Conservation (phyloP, 805 yeast genomes). For the Saccharomycopsis olivae region DNA sequence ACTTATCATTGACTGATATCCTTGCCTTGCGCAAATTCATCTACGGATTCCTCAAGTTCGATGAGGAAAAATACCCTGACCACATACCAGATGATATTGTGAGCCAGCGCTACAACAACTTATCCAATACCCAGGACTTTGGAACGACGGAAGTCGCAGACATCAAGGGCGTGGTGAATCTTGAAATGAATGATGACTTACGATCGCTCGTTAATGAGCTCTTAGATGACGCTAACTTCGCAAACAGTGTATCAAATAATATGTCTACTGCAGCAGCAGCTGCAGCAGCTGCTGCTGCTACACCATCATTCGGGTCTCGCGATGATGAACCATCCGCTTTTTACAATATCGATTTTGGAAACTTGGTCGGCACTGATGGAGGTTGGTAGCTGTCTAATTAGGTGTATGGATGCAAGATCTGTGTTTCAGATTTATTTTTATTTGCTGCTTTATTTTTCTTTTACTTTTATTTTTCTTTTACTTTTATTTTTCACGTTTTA, state of each 20-base stretch:
- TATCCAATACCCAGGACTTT: background rate
- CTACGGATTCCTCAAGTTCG: background rate
- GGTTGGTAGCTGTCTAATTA: too few relatives aligned
- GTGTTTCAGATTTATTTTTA: background rate
- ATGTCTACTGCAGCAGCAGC: too few relatives aligned
- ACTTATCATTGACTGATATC: background rate
- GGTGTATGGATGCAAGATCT: too few relatives aligned
- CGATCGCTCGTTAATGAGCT: background rate
- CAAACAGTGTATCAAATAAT: too few relatives aligned
- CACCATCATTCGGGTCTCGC: too few relatives aligned
- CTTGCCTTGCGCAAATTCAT: background rate
- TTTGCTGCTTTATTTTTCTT: background rate
- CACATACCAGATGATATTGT: constrained; percentile 1
- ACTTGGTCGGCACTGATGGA: too few relatives aligned
- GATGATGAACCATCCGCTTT: too few relatives aligned
- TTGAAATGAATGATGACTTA: too few relatives aligned
- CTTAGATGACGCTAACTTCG: background rate
- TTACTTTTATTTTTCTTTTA: background rate
- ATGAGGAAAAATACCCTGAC: constrained; percentile 6
- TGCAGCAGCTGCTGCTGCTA: too few relatives aligned
- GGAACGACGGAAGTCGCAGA: background rate
- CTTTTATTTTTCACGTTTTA: background rate
- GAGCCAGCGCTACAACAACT: background rate
- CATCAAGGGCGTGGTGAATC: background rate
- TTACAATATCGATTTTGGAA: too few relatives aligned